A percentile compares a stretch with the other conserved stretches of the same genome.
Evolutionary conservation across 805 yeast species (phyloP).

Genomic region (Yarrowia phangngaensis): DNA sequence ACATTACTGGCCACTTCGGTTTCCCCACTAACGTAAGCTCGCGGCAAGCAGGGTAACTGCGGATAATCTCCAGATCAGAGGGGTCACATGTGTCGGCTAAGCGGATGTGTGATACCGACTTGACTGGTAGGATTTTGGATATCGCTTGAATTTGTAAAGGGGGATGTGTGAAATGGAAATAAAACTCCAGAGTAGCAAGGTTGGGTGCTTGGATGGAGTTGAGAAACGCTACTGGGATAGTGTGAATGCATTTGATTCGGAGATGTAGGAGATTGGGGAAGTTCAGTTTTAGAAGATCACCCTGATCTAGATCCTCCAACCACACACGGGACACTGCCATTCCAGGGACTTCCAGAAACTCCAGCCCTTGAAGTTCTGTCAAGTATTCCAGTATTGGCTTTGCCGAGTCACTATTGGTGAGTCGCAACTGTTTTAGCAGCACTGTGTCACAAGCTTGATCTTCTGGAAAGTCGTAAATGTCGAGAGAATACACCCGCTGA

Average conservation of each 20-base stretch:
- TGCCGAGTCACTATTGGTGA: slow-evolving; percentile 10
- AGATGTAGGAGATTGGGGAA: slow-evolving; percentile 13
- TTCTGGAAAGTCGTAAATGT: slow-evolving; percentile 21
- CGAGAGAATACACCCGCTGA: slow-evolving; percentile 14
- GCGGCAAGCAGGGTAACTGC: slow-evolving; percentile 4
- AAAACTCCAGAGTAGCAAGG: slow-evolving; percentile 1
- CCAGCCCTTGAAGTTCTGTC: not conserved
- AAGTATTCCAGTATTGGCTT: slow-evolving; percentile 6
- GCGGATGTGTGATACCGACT: slow-evolving; percentile 1
- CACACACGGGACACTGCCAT: slow-evolving; percentile 6
- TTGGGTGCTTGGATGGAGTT: slow-evolving; percentile 3
- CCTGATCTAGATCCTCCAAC: not conserved
- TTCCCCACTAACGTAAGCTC: slow-evolving; percentile 3
- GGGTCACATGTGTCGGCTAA: slow-evolving; percentile 5
- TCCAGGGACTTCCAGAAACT: slow-evolving; percentile 20
- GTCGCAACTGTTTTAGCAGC: slow-evolving; percentile 1
- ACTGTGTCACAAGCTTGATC: not conserved
- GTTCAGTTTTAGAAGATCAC: not conserved
- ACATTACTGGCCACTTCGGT: slow-evolving; percentile 6
- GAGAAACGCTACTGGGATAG: slow-evolving; percentile 2
- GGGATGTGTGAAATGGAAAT: slow-evolving; percentile 6
- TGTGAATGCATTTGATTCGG: slow-evolving; percentile 9
- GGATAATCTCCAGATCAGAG: not conserved
- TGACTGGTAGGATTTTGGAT: not conserved
- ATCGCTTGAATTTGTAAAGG: not conserved